phyloP scores from a whole-genome alignment of 2,329 filamentous ascomycete genomes.

The Fusarium mangiferae region DNA sequence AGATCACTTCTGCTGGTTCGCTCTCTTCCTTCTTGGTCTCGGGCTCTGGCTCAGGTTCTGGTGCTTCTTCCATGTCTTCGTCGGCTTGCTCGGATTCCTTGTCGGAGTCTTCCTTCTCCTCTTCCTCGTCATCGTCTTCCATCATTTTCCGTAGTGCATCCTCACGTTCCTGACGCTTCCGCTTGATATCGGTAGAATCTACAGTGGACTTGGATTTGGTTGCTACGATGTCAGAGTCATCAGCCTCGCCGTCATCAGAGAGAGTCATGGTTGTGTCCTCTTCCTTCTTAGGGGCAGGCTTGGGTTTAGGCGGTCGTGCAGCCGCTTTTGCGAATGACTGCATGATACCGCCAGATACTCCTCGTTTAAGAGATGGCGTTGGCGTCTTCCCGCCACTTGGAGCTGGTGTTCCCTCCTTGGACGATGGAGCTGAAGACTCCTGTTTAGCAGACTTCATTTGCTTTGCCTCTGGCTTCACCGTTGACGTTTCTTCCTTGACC shows the following conservation, averaged over 20 bases:
- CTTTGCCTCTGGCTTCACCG: constrained; percentile 4
- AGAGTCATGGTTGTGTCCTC: constrained; percentile 47
- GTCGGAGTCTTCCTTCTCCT: constrained; percentile 61
- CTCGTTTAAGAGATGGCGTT: constrained; percentile 62
- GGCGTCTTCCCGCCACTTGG: constrained; percentile 48
- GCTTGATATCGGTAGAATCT: constrained; percentile 42
- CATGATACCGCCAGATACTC: constrained; percentile 73
- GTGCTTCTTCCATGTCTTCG: constrained; percentile 54
- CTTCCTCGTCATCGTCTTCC: constrained; percentile 69
- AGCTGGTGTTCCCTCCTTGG: constrained; percentile 41
- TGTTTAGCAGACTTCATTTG: constrained; percentile 42
- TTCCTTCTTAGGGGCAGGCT: constrained; percentile 51
- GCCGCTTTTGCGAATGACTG: constrained; percentile 78
- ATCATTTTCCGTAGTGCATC: constrained; percentile 55
- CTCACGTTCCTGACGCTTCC: constrained; percentile 51
- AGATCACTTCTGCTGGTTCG: constrained; percentile 63
- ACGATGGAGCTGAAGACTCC: constrained; percentile 42
- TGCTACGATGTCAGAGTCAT: constrained; percentile 49
- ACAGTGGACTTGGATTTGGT: constrained; percentile 37
- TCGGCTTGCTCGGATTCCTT: constrained; percentile 52
- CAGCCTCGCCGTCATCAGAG: constrained; percentile 55
- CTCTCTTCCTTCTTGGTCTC: constrained; percentile 53
- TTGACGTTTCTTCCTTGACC: constrained; percentile 30
- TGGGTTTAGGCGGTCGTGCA: constrained; percentile 59
- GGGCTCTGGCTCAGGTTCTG: constrained; percentile 52